Evolutionary conservation across 2,329 filamentous ascomycete species (phyloP), one percentile per base, ranked within the genome.

Genomic region (Alternaria solani): DNA sequence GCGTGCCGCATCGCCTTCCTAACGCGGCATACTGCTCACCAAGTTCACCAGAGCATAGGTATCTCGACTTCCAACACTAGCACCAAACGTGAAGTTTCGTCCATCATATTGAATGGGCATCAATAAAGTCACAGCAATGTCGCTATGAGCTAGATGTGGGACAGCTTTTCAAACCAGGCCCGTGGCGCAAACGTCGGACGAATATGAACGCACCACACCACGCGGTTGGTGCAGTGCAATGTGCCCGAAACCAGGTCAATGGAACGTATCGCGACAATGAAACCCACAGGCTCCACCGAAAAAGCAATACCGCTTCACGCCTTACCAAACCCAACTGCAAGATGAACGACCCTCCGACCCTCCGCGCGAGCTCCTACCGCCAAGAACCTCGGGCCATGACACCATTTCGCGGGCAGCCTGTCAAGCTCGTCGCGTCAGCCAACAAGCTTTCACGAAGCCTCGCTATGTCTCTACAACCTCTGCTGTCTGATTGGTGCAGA

Each of bases 331-430:
- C 14, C 20, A 32, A n/a, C n/a, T n/a, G n/a, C n/a, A n/a, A 48
- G 44, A 23, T 42, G 26, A 11, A 42, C 16, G 47, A 57, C 30
- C 51, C 30, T 59, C 57, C 57, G 57, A 59, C 38, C 51, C 36
- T 59, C 57, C 57, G 51, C 23, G n/a, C 44, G 38, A 12, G 11
- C 28, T 16, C 26, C 43, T 59, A 11, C 20, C 18, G 43, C 23
- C 36, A 47, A 32, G 42, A 28, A 25, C 20, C 18, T 38, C 44
- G 30, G 36, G 20, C 32, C 18, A 51, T 34, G 44, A 14, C 25
- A 20, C 53, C 36, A 23, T 14, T 32, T 42, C 7, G 44, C 18
- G 44, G 28, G 34, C 25, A 34, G 20, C 20, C n/a, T 55, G 43
- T 48, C 46, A 48, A 48, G 44, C 53, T 49, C 36, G 26, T 36